phyloP scores from a whole-genome alignment of 768 basidiomycete species.

The Amanita molliuscula region DNA sequence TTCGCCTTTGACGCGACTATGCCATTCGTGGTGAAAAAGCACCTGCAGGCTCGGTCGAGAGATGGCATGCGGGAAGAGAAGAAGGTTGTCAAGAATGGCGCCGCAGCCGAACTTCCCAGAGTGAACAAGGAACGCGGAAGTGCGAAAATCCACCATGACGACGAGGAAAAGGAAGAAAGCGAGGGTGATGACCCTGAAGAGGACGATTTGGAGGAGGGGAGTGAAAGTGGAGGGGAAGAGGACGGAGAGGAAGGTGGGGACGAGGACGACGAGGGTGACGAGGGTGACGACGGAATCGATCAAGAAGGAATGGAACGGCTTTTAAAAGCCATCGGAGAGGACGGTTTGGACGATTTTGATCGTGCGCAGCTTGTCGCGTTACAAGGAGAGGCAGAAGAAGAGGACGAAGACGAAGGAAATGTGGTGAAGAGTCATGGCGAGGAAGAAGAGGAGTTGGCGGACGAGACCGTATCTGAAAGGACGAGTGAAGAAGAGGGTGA shows the following conservation, averaged over 20 bases:
- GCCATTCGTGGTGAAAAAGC: background rate
- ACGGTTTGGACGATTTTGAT: constrained; percentile 58
- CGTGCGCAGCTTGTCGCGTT: constrained; percentile 40
- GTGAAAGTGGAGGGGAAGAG: constrained; percentile 12
- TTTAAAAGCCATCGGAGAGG: constrained; percentile 50
- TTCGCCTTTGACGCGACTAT: background rate
- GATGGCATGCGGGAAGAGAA: background rate
- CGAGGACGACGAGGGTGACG: constrained; percentile 12
- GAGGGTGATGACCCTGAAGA: constrained; percentile 13
- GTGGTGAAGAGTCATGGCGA: constrained; percentile 20
- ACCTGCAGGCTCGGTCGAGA: background rate
- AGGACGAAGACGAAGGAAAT: constrained; percentile 22
- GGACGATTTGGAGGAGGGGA: constrained; percentile 13
- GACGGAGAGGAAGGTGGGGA: constrained; percentile 12
- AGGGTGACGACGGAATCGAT: constrained; percentile 39
- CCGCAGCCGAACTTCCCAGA: background rate
- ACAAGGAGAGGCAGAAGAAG: constrained; percentile 17
- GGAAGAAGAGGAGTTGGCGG: constrained; percentile 10
- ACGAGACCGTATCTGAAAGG: constrained; percentile 11
- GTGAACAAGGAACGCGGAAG: background rate
- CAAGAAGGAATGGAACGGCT: constrained; percentile 49
- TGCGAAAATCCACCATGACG: constrained; percentile 8
- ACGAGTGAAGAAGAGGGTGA: constrained; percentile 24
- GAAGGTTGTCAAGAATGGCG: background rate
- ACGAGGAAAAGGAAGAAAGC: constrained; percentile 11